Percentiles rank a stretch among this genome's conserved stretches.
phyloP scores from a whole-genome alignment of 2,329 filamentous ascomycete genomes.

The Penicillium griseofulvum region DNA sequence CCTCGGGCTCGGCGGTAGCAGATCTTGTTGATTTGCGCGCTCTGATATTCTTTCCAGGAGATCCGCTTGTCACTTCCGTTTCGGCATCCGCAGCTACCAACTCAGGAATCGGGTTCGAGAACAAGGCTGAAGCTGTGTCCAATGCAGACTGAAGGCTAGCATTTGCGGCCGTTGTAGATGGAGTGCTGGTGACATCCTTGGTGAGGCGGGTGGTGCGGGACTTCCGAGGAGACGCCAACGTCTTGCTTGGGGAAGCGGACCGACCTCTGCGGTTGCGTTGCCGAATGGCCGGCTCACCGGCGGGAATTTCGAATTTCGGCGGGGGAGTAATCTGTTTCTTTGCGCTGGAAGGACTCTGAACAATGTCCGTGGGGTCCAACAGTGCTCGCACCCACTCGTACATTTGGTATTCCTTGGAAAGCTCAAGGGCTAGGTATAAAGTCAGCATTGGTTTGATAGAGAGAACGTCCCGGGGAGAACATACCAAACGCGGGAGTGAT shows the following conservation, averaged over 20 bases:
- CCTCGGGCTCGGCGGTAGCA: conserved; percentile 21
- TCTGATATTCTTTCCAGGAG: conserved; percentile 21
- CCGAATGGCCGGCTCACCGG: conserved; percentile 39
- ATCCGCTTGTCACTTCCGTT: conserved; percentile 21
- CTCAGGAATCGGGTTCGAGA: conserved; percentile 25
- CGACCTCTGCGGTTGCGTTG: conserved; percentile 55
- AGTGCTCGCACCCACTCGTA: conserved; percentile 86
- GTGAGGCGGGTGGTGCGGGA: conserved; percentile 49
- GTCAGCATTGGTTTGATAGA: not conserved
- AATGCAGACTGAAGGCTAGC: conserved; percentile 49
- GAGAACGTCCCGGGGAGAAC: conserved; percentile 36
- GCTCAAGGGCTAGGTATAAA: conserved; percentile 64
- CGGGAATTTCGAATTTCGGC: conserved; percentile 68
- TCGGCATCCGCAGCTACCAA: conserved; percentile 24
- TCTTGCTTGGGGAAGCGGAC: conserved; percentile 58
- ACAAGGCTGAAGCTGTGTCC: conserved; percentile 39
- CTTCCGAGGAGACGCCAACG: conserved; percentile 53
- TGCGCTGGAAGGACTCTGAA: conserved; percentile 62
- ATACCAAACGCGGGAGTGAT: conserved; percentile 73
- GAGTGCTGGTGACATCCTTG: conserved; percentile 48
- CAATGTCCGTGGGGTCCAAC: conserved; percentile 80
- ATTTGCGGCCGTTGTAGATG: conserved; percentile 49
- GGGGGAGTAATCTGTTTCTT: conserved; percentile 76
- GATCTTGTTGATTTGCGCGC: conserved; percentile 24
- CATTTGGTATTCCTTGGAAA: conserved; percentile 86